Evolutionary conservation across 768 basidiomycete genomes (phyloP).

Genomic region (Calvatia gigantea): DNA sequence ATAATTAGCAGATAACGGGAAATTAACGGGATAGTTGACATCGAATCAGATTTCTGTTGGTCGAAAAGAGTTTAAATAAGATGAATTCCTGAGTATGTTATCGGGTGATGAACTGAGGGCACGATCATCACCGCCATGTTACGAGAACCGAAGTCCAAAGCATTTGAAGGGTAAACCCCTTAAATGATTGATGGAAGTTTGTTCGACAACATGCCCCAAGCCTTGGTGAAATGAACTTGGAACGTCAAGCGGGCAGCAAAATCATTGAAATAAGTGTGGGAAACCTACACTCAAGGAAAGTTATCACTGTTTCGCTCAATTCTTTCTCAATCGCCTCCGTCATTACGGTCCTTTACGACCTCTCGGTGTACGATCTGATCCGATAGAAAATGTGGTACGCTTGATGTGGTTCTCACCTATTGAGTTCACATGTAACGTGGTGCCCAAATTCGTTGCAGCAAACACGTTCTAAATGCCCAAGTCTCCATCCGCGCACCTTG

Average conservation of each 20-base stretch:
- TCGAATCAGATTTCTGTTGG: neutral
- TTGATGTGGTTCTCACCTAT: neutral
- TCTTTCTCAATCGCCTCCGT: neutral
- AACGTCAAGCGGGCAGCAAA: no score
- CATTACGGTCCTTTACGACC: neutral
- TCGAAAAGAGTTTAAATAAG: no score
- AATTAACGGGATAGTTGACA: neutral
- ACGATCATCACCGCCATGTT: no score
- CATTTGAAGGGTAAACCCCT: no score
- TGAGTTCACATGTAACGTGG: neutral
- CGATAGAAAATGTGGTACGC: slow-evolving; percentile 15
- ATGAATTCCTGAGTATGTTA: no score
- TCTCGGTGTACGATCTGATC: neutral
- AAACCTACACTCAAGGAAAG: neutral
- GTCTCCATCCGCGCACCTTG: slow-evolving; percentile 95
- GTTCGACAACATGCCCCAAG: no score
- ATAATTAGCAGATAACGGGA: neutral
- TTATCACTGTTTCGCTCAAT: neutral
- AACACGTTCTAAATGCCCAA: slow-evolving; percentile 95
- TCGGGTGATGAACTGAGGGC: no score
- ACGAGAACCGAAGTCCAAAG: no score
- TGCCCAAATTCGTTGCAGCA: slow-evolving; percentile 45
- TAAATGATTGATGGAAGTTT: no score
- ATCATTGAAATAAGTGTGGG: neutral
- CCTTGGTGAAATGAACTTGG: no score